Evolutionary conservation across 192 early-diverging fungal genomes (phyloP), one percentile per base, ranked within the genome.

Genomic region (Rhizophagus prolifer): DNA sequence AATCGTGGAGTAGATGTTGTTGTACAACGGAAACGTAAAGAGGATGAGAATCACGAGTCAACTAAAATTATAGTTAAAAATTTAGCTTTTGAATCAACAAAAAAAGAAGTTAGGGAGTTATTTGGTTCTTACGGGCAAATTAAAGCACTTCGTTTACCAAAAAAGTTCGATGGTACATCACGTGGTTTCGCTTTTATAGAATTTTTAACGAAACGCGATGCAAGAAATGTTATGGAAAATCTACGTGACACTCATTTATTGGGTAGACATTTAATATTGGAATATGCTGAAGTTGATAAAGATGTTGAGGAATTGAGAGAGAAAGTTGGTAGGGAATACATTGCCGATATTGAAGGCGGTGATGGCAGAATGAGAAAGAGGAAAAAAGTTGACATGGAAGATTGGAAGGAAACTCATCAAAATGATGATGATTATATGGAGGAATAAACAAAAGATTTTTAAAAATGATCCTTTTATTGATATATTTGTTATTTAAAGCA

Each of bases 181-280:
- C 96, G 98, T 63, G 98, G 98, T 79, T 99, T 99, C 84, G 95
- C 94, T 62, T 99, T 99, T 87, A 90, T 97, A 75, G 98, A 99
- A 81, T 98, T 97, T 81, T 85, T 97, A 71, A 99, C 98, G 9
- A 92, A 93, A 78, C 94, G 97, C 80, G 96, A 98, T 81, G 98
- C 98, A 41, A 90, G 93, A 82, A 89, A 90, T 78, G 98, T 95
- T 10, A 91, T 92, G 82, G 91, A 94, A 61, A 86, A 93, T 19
- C 90, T 99, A 80, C 85, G 88, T 62, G 90, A 89, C 77, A 99
- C 96, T 50, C 98, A 99, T 88, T 91, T 99, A 86, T 96, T 97
- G 72, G 98, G 98, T 73, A 91, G 98, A 30, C 98, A 97, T 81
- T 80, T 99, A 80, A 96, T 99, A 8, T 86, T 98, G 61, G 96